Percentiles rank a stretch among this genome's conserved stretches.
Conservation (phyloP, 306 rosid genomes). For the Cyclanthera cordifolia region DNA sequence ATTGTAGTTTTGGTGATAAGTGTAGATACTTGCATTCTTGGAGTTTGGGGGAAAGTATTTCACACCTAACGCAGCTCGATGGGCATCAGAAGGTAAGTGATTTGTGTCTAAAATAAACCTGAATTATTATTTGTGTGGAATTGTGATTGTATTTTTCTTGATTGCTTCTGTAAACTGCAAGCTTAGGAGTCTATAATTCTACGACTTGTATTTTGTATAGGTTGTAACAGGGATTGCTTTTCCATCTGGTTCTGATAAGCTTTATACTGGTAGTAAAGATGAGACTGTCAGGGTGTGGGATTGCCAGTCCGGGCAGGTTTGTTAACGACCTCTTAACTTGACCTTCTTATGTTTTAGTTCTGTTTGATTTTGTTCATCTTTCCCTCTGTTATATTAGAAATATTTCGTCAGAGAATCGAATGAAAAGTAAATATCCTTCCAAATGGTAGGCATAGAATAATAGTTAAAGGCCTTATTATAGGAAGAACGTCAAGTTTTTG, state of each 20-base stretch:
- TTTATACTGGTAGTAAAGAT: slow-evolving; percentile 84
- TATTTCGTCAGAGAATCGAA: not conserved
- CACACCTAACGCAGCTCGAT: slow-evolving; percentile 67
- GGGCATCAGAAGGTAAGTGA: slow-evolving; percentile 67
- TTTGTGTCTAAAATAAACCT: not conserved
- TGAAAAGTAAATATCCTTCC: not conserved
- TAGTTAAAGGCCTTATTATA: not conserved
- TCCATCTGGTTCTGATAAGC: slow-evolving; percentile 89
- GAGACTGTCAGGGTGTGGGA: slow-evolving; percentile 86
- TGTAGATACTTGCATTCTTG: slow-evolving; percentile 77
- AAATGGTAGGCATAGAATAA: not conserved
- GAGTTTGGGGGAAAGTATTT: slow-evolving; percentile 75
- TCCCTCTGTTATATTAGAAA: not conserved
- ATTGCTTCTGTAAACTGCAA: not conserved
- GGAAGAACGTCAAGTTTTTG: not conserved
- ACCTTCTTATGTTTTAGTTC: slow-evolving; percentile 12
- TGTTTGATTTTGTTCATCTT: not conserved
- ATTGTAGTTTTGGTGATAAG: slow-evolving; percentile 57
- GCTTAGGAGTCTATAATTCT: not conserved
- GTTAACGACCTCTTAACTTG: slow-evolving; percentile 10
- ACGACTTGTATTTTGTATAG: slow-evolving; percentile 22
- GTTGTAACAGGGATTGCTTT: slow-evolving; percentile 73
- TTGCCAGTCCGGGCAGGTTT: slow-evolving; percentile 90
- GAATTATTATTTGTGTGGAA: not conserved
- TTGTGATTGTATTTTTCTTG: not conserved